phyloP scores from a whole-genome alignment of 495 filamentous ascomycete species.

The Penicillium alfredii region DNA sequence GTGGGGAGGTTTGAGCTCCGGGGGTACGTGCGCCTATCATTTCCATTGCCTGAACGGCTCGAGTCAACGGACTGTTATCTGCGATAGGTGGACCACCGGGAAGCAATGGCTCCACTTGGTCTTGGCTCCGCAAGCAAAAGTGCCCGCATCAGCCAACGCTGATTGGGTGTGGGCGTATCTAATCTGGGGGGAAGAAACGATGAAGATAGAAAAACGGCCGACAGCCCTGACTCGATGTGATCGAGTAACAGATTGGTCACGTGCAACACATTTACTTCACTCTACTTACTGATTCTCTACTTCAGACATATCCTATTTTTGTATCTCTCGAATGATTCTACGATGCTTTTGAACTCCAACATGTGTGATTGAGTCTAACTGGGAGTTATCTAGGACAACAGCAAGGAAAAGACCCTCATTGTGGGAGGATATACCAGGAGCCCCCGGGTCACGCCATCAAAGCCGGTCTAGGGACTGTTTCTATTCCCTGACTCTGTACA shows the following conservation, averaged over 20 bases:
- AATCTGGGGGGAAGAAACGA: slow-evolving; percentile 15
- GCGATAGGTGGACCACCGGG: slow-evolving; percentile 11
- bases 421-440: too few species aligned
- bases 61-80: slow-evolving; percentile 20
- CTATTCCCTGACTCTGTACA: slow-evolving; percentile 31
- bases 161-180: slow-evolving; percentile 13
- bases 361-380: too few species aligned
- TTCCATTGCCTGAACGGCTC: slow-evolving; percentile 18
- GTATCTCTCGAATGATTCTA: too few species aligned
- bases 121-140: slow-evolving; percentile 15
- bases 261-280: too few species aligned
- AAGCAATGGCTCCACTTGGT: slow-evolving; percentile 16
- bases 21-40: slow-evolving; percentile 11
- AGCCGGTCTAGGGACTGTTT: slow-evolving; percentile 12
- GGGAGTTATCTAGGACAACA: too few species aligned
- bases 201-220: slow-evolving; percentile 8
- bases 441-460: too few species aligned
- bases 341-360: too few species aligned
- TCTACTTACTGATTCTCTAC: too few species aligned
- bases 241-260: slow-evolving; percentile 40
- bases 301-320: too few species aligned
- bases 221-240: slow-evolving; percentile 36
- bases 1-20: slow-evolving; percentile 10
- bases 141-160: slow-evolving; percentile 9
- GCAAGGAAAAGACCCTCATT: too few species aligned